Conservation (phyloP, 2,329 filamentous ascomycete species). For the Atkinsonella texensis region DNA sequence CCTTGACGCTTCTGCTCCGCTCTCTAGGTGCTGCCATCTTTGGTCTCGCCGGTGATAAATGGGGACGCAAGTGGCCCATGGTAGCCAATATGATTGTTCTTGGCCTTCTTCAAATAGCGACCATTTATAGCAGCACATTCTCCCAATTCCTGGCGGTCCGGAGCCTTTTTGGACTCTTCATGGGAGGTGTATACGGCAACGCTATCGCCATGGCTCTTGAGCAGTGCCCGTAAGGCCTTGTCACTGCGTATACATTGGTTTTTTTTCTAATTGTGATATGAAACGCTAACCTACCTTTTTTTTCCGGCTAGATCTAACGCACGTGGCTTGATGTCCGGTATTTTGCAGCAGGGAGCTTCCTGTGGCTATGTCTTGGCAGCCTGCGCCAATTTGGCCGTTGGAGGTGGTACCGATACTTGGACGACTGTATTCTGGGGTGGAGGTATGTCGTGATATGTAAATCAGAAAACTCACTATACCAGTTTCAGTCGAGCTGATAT, state of each 20-base stretch:
- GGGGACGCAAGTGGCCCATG: constrained; percentile 76
- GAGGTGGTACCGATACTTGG: constrained; percentile 51
- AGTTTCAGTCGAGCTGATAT: not conserved
- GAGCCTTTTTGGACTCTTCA: constrained; percentile 63
- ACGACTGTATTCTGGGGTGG: constrained; percentile 67
- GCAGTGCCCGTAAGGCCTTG: constrained; percentile 46
- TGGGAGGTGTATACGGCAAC: constrained; percentile 73
- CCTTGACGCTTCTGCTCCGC: constrained; percentile 60
- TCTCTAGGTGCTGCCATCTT: constrained; percentile 66
- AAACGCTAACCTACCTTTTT: constrained; percentile 8
- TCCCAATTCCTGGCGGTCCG: constrained; percentile 63
- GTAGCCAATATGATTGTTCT: constrained; percentile 66
- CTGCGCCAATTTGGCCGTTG: constrained; percentile 62
- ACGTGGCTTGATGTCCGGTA: constrained; percentile 69
- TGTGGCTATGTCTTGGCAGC: constrained; percentile 72
- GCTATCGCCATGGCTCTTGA: constrained; percentile 69
- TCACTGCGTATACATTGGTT: too few relatives aligned
- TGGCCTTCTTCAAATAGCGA: constrained; percentile 56
- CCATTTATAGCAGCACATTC: constrained; percentile 64
- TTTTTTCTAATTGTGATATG: not conserved
- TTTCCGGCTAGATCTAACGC: constrained; percentile 39
- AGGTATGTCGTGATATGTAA: constrained; percentile 16
- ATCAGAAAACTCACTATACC: not conserved
- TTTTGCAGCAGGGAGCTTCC: constrained; percentile 72
- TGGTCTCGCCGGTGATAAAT: constrained; percentile 66